phyloP scores from a whole-genome alignment of 306 rosid species.

The Cicer judaicum region DNA sequence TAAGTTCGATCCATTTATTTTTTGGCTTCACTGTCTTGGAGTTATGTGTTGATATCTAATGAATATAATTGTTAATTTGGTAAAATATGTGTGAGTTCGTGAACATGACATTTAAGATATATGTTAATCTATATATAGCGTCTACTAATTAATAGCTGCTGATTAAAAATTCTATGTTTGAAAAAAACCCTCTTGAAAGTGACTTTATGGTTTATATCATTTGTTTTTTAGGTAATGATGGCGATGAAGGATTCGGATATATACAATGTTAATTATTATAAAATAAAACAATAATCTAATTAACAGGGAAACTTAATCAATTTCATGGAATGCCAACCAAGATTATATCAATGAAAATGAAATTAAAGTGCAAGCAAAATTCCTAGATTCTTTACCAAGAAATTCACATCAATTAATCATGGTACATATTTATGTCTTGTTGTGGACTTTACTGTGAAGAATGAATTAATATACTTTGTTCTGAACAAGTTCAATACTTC shows the following conservation, averaged over 20 bases:
- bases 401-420: background rate
- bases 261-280: background rate
- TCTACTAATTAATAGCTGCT: constrained; percentile 11
- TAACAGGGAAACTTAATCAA: background rate
- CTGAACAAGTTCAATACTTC: constrained; percentile 11
- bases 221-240: constrained; percentile 28
- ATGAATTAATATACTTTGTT: background rate
- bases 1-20: background rate
- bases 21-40: constrained; percentile 29
- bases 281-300: constrained; percentile 14
- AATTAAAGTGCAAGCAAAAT: background rate
- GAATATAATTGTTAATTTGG: constrained; percentile 14
- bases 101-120: background rate
- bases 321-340: background rate
- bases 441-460: background rate
- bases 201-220: constrained; percentile 22
- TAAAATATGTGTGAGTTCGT: constrained; percentile 3
- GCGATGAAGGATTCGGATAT: background rate
- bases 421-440: background rate
- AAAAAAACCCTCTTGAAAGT: constrained; percentile 41
- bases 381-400: constrained; percentile 20
- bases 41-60: constrained; percentile 31
- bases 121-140: background rate
- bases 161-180: constrained; percentile 16
- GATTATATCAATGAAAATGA: constrained; percentile 1